A percentile compares a stretch with the other conserved stretches of the same genome.
Conservation (phyloP, 805 yeast genomes). For the Priceomyces melissophilus region DNA sequence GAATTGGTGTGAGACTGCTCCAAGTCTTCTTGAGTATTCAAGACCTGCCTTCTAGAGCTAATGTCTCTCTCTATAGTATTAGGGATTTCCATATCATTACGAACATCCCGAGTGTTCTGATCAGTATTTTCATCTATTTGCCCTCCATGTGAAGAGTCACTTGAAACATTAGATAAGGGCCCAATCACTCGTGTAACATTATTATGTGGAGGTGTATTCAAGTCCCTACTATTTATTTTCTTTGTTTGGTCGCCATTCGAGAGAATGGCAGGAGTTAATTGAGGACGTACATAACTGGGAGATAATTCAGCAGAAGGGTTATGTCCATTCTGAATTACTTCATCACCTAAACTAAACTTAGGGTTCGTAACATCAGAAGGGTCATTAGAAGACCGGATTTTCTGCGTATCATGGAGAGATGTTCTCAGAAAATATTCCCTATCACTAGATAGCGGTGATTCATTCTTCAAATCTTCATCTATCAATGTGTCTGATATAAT, state of each 20-base stretch:
- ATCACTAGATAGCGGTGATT: no score
- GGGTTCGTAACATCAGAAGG: no score
- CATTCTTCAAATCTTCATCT: no score
- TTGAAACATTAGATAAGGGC: constrained; percentile 5
- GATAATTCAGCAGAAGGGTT: no score
- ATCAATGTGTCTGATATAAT: no score
- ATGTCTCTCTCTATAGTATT: constrained; percentile 15
- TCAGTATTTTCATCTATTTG: neutral
- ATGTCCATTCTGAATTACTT: no score
- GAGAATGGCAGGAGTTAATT: no score
- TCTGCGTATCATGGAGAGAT: constrained; percentile 1
- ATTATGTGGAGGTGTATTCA: neutral
- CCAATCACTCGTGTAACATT: constrained; percentile 14
- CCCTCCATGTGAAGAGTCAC: neutral
- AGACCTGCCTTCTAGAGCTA: constrained; percentile 30
- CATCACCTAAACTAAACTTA: no score
- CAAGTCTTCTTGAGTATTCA: constrained; percentile 21
- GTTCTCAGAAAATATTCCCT: no score
- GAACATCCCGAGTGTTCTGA: neutral
- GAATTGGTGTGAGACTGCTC: constrained; percentile 1
- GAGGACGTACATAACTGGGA: no score
- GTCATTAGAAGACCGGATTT: neutral
- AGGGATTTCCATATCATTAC: constrained; percentile 16
- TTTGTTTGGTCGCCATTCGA: constrained; percentile 3
- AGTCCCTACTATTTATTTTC: neutral